These are phyloP conservation scores for Trichoderma parareesei DNA, from an alignment of 495 filamentous ascomycete species.

Conservation along the genomic window DNA sequence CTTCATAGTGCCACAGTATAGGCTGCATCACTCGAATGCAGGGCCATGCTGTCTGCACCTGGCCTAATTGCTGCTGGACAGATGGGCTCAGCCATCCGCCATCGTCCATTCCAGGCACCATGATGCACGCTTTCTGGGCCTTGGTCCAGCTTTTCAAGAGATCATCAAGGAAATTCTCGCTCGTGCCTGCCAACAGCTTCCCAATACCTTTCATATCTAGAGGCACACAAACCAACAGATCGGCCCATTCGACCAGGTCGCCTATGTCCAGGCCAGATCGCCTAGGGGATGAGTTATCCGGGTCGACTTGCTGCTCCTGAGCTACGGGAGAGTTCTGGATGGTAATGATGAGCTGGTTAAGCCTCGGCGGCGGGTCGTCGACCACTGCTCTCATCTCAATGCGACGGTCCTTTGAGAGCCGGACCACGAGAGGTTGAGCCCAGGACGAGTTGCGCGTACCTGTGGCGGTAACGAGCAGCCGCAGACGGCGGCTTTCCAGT, in stretches of 20 bases:
- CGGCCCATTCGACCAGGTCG: conserved; percentile 78
- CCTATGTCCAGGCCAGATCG: conserved; percentile 46
- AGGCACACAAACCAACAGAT: conserved; percentile 73
- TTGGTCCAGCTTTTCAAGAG: conserved; percentile 76
- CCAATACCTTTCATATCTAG: conserved; percentile 73
- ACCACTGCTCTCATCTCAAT: conserved; percentile 47
- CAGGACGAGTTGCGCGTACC: conserved; percentile 42
- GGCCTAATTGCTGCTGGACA: conserved; percentile 70
- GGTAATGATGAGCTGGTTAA: conserved; percentile 44
- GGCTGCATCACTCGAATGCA: conserved; percentile 69
- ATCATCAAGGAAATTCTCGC: conserved; percentile 64
- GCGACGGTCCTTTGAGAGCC: conserved; percentile 45
- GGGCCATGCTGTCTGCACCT: conserved; percentile 70
- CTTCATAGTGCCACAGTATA: conserved; percentile 64
- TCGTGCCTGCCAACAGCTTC: conserved; percentile 73
- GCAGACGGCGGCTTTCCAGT: conserved; percentile 24
- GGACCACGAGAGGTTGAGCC: conserved; percentile 45
- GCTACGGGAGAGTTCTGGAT: conserved; percentile 36
- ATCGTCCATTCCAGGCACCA: conserved; percentile 75
- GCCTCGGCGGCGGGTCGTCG: conserved; percentile 42
- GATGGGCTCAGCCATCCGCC: conserved; percentile 75
- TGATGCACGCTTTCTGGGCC: conserved; percentile 62
- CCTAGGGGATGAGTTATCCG: conserved; percentile 27
- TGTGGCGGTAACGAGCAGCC: conserved; percentile 45
- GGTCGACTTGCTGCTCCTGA: conserved; percentile 16